phyloP scores from a whole-genome alignment of 2,329 filamentous ascomycete species.

The Lachnellula occidentalis region DNA sequence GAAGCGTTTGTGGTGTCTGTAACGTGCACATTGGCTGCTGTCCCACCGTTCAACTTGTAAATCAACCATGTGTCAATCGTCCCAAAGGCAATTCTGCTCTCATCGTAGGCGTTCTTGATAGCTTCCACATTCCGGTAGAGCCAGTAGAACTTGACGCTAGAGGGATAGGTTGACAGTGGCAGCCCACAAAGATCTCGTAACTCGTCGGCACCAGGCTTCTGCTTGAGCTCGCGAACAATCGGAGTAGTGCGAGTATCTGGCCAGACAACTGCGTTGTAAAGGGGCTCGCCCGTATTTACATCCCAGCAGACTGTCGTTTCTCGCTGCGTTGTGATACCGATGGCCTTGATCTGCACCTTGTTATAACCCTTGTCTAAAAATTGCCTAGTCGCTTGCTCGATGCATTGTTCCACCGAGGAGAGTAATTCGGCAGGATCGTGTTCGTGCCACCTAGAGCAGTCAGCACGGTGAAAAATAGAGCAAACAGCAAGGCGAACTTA shows the following conservation, averaged over 20 bases:
- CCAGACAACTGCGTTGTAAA: slow-evolving; percentile 82
- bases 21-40: slow-evolving; percentile 59
- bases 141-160: slow-evolving; percentile 74
- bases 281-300: slow-evolving; percentile 65
- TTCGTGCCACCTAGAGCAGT: slow-evolving; percentile 66
- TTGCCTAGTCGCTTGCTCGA: slow-evolving; percentile 64
- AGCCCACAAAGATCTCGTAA: slow-evolving; percentile 66
- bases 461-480: slow-evolving; percentile 10
- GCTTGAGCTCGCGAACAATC: slow-evolving; percentile 68
- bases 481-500: slow-evolving; percentile 41
- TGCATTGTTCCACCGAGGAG: slow-evolving; percentile 66
- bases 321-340: slow-evolving; percentile 76
- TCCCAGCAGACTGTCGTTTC: slow-evolving; percentile 82
- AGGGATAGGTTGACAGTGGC: slow-evolving; percentile 77
- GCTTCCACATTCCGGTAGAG: slow-evolving; percentile 62
- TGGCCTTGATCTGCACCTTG: slow-evolving; percentile 61
- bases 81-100: slow-evolving; percentile 67
- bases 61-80: slow-evolving; percentile 78
- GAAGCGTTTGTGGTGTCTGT: slow-evolving; percentile 81
- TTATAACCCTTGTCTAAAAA: slow-evolving; percentile 66
- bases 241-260: slow-evolving; percentile 72
- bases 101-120: slow-evolving; percentile 66
- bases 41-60: slow-evolving; percentile 72
- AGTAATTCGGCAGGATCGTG: slow-evolving; percentile 74
- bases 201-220: slow-evolving; percentile 58